Percentiles rank a stretch among this genome's conserved stretches.
These are phyloP conservation scores for Picochlorum costavermella DNA, from an alignment of 139 green algal genomes.

Conservation along the genomic window DNA sequence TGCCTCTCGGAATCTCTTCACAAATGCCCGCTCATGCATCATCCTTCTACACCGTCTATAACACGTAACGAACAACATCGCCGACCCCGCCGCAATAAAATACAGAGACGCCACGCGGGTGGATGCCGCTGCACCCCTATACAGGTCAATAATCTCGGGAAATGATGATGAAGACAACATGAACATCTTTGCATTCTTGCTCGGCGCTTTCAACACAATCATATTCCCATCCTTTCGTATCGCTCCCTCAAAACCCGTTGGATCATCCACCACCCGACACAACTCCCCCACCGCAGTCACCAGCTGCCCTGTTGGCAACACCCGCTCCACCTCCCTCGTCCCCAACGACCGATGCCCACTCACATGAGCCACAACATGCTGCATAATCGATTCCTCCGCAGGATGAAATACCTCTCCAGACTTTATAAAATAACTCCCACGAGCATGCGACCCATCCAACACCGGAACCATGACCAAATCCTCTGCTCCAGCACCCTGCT, in stretches of 20 bases:
- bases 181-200: background rate
- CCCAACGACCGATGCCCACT: constrained; percentile 10
- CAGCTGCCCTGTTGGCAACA: constrained; percentile 9
- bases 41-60: background rate
- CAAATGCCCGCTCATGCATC: background rate
- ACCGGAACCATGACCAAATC: constrained; percentile 19
- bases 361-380: constrained; percentile 3
- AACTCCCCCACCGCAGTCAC: constrained; percentile 30
- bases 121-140: background rate
- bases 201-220: background rate
- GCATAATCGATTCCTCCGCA: background rate
- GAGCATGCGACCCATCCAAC: constrained; percentile 4
- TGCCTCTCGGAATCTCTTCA: background rate
- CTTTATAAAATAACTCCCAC: constrained; percentile 14
- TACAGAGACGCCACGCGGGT: background rate
- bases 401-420: constrained; percentile 7
- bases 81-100: constrained; percentile 10
- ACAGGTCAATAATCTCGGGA: constrained; percentile 15
- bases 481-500: background rate
- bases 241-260: constrained; percentile 9
- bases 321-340: constrained; percentile 5
- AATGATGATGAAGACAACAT: background rate
- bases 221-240: constrained; percentile 12
- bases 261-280: constrained; percentile 8
- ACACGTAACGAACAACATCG: constrained; percentile 13